Conservation (phyloP, 805 yeast genomes). For the Kodamaea restingae region DNA sequence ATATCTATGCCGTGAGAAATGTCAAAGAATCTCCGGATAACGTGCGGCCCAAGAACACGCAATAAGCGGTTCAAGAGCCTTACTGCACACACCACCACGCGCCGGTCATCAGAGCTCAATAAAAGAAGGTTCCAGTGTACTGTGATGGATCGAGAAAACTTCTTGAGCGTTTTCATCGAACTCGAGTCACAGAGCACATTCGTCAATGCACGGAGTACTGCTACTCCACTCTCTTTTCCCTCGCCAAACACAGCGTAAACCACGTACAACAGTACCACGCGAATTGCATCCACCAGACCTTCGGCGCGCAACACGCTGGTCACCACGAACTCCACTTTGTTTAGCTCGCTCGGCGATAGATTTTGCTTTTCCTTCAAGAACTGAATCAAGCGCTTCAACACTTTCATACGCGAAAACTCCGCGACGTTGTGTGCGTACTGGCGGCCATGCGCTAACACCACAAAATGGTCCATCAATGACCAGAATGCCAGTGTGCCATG, state of each 20-base stretch:
- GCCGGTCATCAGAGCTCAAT: conserved; percentile 33
- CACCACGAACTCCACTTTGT: conserved; percentile 17
- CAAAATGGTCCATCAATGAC: conserved; percentile 55
- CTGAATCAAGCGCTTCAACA: conserved; percentile 45
- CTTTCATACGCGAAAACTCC: conserved; percentile 51
- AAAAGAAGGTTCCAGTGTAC: conserved; percentile 63
- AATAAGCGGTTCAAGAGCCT: conserved; percentile 50
- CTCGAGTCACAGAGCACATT: conserved; percentile 33
- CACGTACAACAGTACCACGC: conserved; percentile 44
- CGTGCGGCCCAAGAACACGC: conserved; percentile 41
- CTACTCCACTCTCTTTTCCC: background rate
- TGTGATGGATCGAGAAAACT: conserved; percentile 50
- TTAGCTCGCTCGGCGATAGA: too few species aligned
- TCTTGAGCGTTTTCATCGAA: conserved; percentile 37
- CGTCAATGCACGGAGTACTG: background rate
- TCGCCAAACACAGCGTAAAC: conserved; percentile 33
- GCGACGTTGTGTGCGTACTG: conserved; percentile 34
- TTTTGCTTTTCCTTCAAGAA: conserved; percentile 41
- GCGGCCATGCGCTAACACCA: conserved; percentile 45
- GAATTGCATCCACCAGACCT: conserved; percentile 51
- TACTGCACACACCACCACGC: conserved; percentile 38
- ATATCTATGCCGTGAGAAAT: conserved; percentile 48
- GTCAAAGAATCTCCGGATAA: conserved; percentile 46
- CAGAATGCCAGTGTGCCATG: conserved; percentile 55
- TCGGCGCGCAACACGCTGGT: conserved; percentile 30